Conservation (phyloP, 2,329 filamentous ascomycete species). For the Exophiala bonariae region DNA sequence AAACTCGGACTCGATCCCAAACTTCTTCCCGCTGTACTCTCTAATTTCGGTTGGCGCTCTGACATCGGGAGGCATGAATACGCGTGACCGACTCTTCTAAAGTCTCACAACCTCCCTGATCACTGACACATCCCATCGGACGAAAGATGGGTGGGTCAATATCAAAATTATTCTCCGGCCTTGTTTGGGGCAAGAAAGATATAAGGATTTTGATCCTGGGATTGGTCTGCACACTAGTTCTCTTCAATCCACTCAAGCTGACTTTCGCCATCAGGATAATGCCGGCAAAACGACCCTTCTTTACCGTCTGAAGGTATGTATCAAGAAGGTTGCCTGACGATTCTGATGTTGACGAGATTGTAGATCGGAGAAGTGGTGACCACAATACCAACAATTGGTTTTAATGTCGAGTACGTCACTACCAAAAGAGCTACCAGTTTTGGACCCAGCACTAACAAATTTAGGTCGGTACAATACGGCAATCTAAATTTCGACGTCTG, state of each 20-base stretch:
- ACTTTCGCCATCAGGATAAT: conserved; percentile 69
- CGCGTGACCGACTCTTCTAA: no score
- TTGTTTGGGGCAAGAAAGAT: conserved; percentile 94
- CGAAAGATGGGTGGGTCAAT: conserved; percentile 56
- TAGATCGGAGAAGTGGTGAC: conserved; percentile 98
- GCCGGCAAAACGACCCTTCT: conserved; percentile 96
- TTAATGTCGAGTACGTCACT: conserved; percentile 76
- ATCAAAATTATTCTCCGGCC: conserved; percentile 62
- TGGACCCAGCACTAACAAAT: neutral
- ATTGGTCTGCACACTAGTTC: conserved; percentile 59
- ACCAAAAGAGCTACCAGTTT: no score
- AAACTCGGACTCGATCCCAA: no score
- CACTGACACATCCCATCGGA: neutral
- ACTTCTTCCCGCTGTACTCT: no score
- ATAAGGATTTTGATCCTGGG: conserved; percentile 94
- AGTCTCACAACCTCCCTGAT: no score
- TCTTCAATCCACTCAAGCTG: conserved; percentile 10
- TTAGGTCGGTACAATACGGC: conserved; percentile 83
- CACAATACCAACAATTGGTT: conserved; percentile 98
- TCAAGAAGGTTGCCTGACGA: conserved; percentile 8
- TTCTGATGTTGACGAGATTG: conserved; percentile 19
- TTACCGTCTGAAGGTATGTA: conserved; percentile 84
- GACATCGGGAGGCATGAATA: no score
- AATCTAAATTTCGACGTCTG: conserved; percentile 99
- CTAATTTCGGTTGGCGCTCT: no score